Base-by-base conservation (phyloP, 2,329 filamentous ascomycete species). In the Sporothrix curviconia region DNA sequence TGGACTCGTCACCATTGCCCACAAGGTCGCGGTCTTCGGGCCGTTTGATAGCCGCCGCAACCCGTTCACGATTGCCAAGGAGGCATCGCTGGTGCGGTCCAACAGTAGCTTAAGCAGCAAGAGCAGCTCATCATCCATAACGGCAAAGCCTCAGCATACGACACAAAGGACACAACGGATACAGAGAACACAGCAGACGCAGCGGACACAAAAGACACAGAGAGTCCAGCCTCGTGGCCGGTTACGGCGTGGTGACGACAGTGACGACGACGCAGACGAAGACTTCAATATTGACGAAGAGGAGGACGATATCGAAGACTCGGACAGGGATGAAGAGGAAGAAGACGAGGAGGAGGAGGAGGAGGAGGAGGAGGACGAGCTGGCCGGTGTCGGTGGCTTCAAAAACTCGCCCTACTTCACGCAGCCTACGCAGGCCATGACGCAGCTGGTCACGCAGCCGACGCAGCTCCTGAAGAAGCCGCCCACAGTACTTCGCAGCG, bases 291-390 rank as follows among this genome's bases (percentile, higher is more conserved):
- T 25, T 3, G 39, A 56, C 11, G 46, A 49, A 15, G 34, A 53
- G 15, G 47, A 52, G 39, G 78, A 79, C 58, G 76, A 79, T 36
- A 66, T 69, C 52, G 66, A 71, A 19, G 59, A 59, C 28, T 49
- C 57, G 3, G 58, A 56, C 28, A 34, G 42, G n/a, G 46, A 51
- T 28, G 39, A 44, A 17, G 25, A 34, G 6, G 44, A 49, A 9
- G 64, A 70, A 47, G 66, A 68, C 14, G 58, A 60, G 14, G 66
- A 65, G 37, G 66, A 75, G 46, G 74, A 75, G 37, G 70, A 78
- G 42, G 77, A 78, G 56, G 76, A 79, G 11, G 76, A 79, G n/a
- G 32, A 49, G 40, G 78, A 79, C 58, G 76, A 79, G 59, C 66
- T 77, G 19, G 72, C 71, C 8, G 68, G 66, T 15, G 74, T 55